A percentile compares a stretch with the other conserved stretches of the same genome.
Conservation (phyloP, 176 grass and related monocot species). For the Oryza coarctata region DNA sequence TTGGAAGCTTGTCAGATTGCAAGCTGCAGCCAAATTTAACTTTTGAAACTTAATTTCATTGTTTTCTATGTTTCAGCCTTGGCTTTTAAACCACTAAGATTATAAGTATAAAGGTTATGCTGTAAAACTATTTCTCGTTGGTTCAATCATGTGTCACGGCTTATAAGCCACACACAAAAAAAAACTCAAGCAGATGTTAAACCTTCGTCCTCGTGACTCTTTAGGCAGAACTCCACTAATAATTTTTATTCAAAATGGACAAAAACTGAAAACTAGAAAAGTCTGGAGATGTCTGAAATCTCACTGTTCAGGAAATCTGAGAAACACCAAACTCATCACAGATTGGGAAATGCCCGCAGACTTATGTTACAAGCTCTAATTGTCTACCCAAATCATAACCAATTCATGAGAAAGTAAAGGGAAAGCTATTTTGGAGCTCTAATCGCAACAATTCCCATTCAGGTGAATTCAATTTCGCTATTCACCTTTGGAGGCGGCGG, state of each 20-base stretch:
- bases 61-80: too few relatives aligned
- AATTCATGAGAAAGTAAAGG: not conserved
- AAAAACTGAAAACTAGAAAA: not conserved
- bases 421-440: not conserved
- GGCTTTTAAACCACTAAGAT: too few relatives aligned
- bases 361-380: not conserved
- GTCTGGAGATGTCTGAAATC: too few relatives aligned
- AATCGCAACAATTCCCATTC: not conserved
- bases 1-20: too few relatives aligned
- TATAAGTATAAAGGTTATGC: too few relatives aligned
- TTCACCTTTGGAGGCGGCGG: not conserved
- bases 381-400: not conserved
- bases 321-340: not conserved
- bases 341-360: not conserved
- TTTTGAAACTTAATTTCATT: too few relatives aligned
- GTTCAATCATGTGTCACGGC: too few relatives aligned
- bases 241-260: not conserved
- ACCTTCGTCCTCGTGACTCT: not conserved
- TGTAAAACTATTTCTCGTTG: too few relatives aligned
- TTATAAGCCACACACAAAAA: too few relatives aligned
- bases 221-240: not conserved
- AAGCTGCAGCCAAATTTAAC: too few relatives aligned
- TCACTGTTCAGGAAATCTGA: too few relatives aligned
- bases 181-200: too few relatives aligned
- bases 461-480: not conserved